These are phyloP conservation scores for Cardamine occulta DNA, from an alignment of 345 rosid genomes.

Conservation along the genomic window DNA sequence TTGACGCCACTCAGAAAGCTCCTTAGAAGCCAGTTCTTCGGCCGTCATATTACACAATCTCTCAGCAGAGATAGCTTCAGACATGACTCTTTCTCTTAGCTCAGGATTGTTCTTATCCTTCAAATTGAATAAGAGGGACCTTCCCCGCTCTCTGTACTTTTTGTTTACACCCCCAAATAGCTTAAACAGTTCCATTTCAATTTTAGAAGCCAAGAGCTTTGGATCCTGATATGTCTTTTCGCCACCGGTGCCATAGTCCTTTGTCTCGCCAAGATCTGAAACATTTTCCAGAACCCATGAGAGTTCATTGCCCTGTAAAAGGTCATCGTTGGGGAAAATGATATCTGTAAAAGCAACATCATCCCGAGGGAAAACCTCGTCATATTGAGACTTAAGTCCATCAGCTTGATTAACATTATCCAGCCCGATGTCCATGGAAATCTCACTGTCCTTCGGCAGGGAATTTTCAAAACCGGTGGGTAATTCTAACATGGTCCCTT, in stretches of 20 bases:
- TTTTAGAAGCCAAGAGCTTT: constrained; percentile 60
- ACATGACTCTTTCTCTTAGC: constrained; percentile 80
- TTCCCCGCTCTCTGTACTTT: constrained; percentile 92
- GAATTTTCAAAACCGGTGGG: constrained; percentile 37
- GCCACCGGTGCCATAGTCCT: constrained; percentile 39
- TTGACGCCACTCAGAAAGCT: constrained; percentile 97
- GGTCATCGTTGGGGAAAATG: constrained; percentile 84
- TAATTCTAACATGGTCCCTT: constrained; percentile 29
- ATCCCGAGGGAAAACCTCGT: constrained; percentile 56
- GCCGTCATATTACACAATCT: constrained; percentile 90
- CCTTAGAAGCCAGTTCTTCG: constrained; percentile 97
- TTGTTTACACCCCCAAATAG: constrained; percentile 95
- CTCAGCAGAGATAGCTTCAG: constrained; percentile 76
- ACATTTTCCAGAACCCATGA: constrained; percentile 84
- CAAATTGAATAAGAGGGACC: constrained; percentile 91
- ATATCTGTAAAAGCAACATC: constrained; percentile 70
- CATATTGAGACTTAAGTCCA: constrained; percentile 50
- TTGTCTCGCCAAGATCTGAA: constrained; percentile 47
- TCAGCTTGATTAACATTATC: constrained; percentile 40
- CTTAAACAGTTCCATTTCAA: constrained; percentile 87
- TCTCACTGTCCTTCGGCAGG: constrained; percentile 35
- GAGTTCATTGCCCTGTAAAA: constrained; percentile 94
- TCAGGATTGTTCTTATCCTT: constrained; percentile 96
- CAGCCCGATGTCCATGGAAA: constrained; percentile 30
- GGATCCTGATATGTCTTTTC: constrained; percentile 49